Evolutionary conservation across 2,329 filamentous ascomycete genomes (phyloP), one percentile per base, ranked within the genome.

Genomic region (Penicillium oxalicum): DNA sequence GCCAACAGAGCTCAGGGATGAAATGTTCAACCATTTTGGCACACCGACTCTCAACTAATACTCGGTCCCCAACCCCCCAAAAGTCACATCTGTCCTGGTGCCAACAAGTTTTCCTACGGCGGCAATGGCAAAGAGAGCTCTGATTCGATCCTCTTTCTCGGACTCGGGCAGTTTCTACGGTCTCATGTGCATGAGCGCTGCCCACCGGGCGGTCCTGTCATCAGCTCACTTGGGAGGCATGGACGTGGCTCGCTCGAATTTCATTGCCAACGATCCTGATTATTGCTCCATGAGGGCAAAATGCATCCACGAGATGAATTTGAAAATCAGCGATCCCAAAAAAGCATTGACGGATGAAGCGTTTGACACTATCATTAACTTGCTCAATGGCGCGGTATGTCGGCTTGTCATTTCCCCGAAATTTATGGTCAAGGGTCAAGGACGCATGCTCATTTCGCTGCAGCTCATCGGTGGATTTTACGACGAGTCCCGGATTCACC

Each of bases 41-140:
- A 18, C 18, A 18, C 18, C 18, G 18, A 18, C 18, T 18, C 18
- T 18, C 18, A 18, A 18, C 18, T 18, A 18, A 18, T 18, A 18
- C 18, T 18, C 18, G 18, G 18, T 18, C 2, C 18, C 18, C 18
- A 18, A 18, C 18, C 18, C 18, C 18, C 18, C 11, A 49, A n/a
- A 45, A 59, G 67, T 63, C 53, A 63, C 63, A 54, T 54, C 58
- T 28, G 59, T 68, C 9, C 66, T 70, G 47, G 58, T 71, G 29
- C 69, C 69, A 5, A 64, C 68, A 58, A 71, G 69, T 1, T 71
- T 70, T 45, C 63, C 68, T 6, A 61, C 62, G 34, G 67, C 67
- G 37, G 51, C 34, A 63, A 58, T 51, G 55, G 54, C 24, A 44
- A 56, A 29, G 48, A 55, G 11, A 33, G 44, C 66, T 18, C 62